These are phyloP conservation scores for Cinnamomum micranthum DNA, from an alignment of 164 flowering plant species.

Conservation along the genomic window DNA sequence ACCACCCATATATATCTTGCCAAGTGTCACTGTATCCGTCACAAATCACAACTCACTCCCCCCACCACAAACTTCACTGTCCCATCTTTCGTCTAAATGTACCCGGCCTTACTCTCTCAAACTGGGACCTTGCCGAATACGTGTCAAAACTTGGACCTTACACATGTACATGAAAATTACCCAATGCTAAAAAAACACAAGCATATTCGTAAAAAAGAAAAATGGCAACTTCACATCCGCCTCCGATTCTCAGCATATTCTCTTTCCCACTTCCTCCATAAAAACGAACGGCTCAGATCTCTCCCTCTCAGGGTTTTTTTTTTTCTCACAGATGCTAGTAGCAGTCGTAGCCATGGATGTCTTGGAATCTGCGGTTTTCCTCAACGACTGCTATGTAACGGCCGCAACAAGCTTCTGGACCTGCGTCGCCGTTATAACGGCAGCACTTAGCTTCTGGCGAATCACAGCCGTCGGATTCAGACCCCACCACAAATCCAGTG, in stretches of 20 bases:
- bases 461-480: slow-evolving; percentile 26
- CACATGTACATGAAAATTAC: neutral
- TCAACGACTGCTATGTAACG: slow-evolving; percentile 32
- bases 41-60: neutral
- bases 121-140: no score
- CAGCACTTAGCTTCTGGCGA: slow-evolving; percentile 52
- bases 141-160: neutral
- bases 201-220: neutral
- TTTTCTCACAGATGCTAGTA: no score
- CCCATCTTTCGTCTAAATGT: neutral
- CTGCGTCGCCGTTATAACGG: slow-evolving; percentile 52
- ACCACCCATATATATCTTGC: no score
- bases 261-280: neutral
- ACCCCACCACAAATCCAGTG: neutral
- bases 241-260: slow-evolving; percentile 1
- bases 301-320: neutral
- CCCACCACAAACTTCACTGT: neutral
- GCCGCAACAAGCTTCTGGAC: slow-evolving; percentile 44
- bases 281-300: slow-evolving; percentile 1
- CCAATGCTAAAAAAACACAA: neutral
- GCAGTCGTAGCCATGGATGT: neutral
- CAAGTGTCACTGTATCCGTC: no score
- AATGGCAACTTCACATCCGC: neutral
- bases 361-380: slow-evolving; percentile 35
- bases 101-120: neutral